phyloP scores from a whole-genome alignment of 2,329 filamentous ascomycete genomes.

The Volutella citrinella region DNA sequence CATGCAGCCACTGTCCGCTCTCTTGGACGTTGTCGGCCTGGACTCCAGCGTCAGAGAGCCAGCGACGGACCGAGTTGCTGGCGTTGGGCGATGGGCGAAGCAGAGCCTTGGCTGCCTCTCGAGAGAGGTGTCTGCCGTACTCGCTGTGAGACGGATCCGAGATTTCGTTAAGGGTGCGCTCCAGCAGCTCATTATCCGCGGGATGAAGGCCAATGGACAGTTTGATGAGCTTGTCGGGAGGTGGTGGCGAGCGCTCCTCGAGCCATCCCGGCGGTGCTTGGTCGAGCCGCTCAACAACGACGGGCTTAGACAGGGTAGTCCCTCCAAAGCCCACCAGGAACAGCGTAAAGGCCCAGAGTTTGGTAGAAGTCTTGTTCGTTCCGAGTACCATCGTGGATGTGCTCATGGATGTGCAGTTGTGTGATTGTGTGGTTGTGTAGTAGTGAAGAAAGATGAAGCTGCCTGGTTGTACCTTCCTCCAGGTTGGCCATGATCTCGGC shows the following conservation, averaged over 20 bases:
- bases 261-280: constrained; percentile 22
- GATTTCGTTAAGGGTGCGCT: constrained; percentile 44
- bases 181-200: constrained; percentile 29
- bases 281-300: constrained; percentile 20
- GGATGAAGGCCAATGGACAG: constrained; percentile 30
- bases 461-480: too few relatives aligned
- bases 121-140: constrained; percentile 48
- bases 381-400: too few relatives aligned
- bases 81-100: constrained; percentile 41
- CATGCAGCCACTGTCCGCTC: constrained; percentile 39
- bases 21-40: constrained; percentile 33
- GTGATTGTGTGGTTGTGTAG: too few relatives aligned
- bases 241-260: constrained; percentile 14
- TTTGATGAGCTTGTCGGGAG: constrained; percentile 18
- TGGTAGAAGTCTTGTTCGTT: too few relatives aligned
- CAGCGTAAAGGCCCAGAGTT: too few relatives aligned
- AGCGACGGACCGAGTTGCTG: constrained; percentile 38
- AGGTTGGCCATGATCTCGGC: too few relatives aligned
- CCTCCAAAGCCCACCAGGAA: constrained; percentile 9
- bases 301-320: constrained; percentile 9
- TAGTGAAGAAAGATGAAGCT: too few relatives aligned
- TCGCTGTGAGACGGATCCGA: constrained; percentile 44
- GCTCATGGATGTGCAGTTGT: too few relatives aligned
- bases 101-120: constrained; percentile 47
- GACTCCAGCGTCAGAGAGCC: constrained; percentile 42